Evolutionary conservation across 148 eudicot genomes (phyloP), one percentile per base, ranked within the genome.

Genomic region (Rhododendron simsii): DNA sequence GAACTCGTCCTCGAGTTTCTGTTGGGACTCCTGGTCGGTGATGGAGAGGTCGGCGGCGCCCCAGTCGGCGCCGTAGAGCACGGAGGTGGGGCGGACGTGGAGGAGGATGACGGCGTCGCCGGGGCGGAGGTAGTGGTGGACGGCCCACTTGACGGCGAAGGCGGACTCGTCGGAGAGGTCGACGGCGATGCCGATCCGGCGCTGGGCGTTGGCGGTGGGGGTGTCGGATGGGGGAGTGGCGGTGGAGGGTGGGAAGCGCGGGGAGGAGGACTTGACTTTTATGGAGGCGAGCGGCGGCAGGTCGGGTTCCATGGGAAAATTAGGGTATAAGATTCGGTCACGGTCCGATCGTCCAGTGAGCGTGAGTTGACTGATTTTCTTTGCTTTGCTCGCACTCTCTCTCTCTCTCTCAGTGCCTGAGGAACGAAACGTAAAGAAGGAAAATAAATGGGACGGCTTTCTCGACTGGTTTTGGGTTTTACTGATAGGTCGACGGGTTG

Each of bases 11-110:
- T 95, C 98, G 0, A 95, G 89, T 83, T 94, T 95, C 81, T 87
- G 91, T 69, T 92, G 89, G 4, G 90, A 86, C 87, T 88, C 96
- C n/a, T 89, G 78, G 33, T 84, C 87, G 14, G 86, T 59, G 55
- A 84, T 39, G 18, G 92, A 83, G 63, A 88, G 86, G 85, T 95
- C 98, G 48, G 94, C 95, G 74, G 91, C 93, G 41, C 98, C 98
- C 98, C 98, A 95, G 69, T 95, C 98, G 65, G 98, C 98, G 7
- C 98, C 98, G 81, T 94, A 95, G 69, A 94, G 94, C 59, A 95
- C 97, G 69, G 97, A 92, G 30, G 98, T 95, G 3, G 98, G 98
- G 5, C 96, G 91, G 55, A 95, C 96, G 81, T 94, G 98, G 80
- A 95, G 85, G 33, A 95, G 90, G 30, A 95, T 90, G 5, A 95